Evolutionary conservation across 176 grass and related monocot species (phyloP).

Genomic region (Eragrostis curvula): DNA sequence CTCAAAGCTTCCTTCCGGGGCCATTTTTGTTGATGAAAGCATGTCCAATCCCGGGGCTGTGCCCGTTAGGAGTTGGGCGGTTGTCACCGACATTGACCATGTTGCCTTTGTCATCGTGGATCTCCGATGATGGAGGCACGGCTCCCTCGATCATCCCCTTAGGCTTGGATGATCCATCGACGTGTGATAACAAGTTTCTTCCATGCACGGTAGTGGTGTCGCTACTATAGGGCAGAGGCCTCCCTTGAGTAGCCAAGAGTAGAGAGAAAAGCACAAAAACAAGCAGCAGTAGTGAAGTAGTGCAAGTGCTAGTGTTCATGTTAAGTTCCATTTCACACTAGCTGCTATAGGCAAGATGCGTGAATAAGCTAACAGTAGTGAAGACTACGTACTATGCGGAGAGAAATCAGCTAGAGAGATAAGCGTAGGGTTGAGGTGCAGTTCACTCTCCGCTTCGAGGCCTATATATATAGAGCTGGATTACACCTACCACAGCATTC

Average conservation of each 20-base stretch:
- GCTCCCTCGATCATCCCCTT: slow-evolving; percentile 18
- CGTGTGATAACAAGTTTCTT: slow-evolving; percentile 35
- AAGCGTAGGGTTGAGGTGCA: background rate
- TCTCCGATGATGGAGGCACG: background rate
- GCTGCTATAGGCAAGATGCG: background rate
- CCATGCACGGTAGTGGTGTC: background rate
- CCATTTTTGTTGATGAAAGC: slow-evolving; percentile 33
- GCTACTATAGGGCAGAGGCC: background rate
- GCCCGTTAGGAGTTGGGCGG: slow-evolving; percentile 19
- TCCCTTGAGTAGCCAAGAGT: slow-evolving; percentile 17
- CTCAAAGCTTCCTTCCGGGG: slow-evolving; percentile 25
- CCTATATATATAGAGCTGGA: slow-evolving; percentile 6
- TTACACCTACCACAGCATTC: background rate
- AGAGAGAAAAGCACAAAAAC: slow-evolving; percentile 13
- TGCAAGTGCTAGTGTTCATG: slow-evolving; percentile 16
- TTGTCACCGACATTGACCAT: background rate
- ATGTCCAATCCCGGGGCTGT: slow-evolving; percentile 45
- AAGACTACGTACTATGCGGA: background rate
- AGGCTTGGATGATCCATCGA: background rate
- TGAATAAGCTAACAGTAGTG: background rate
- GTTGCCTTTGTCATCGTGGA: background rate
- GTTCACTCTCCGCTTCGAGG: background rate
- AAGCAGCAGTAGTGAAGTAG: slow-evolving; percentile 20
- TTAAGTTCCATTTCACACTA: slow-evolving; percentile 36
- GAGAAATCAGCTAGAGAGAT: slow-evolving; percentile 4